A percentile compares a stretch with the other conserved stretches of the same genome.
Evolutionary conservation across 2,329 filamentous ascomycete genomes (phyloP).

Genomic region (Immersiporthe knoxdaviesiana): DNA sequence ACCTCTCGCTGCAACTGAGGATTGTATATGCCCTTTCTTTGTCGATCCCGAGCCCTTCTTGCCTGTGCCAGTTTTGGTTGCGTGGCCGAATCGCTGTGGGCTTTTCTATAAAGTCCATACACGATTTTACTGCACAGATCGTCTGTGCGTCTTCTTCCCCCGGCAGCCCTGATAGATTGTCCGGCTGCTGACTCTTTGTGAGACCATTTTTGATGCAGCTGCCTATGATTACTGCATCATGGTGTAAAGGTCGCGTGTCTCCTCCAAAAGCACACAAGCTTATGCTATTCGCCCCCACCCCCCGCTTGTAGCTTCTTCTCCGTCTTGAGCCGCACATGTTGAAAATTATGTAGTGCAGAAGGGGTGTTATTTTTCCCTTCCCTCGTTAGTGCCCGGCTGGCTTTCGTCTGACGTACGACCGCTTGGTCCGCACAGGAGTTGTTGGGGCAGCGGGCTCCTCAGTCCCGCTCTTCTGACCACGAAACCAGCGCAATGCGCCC

Average conservation of each 20-base stretch:
- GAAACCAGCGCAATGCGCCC: slow-evolving; percentile 41
- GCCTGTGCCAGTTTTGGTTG: not conserved
- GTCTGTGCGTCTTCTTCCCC: not conserved
- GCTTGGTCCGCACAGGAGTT: slow-evolving; percentile 24
- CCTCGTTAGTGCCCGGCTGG: slow-evolving; percentile 4
- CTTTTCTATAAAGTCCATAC: not conserved
- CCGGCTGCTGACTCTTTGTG: not conserved
- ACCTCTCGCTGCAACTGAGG: not conserved
- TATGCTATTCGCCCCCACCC: not conserved
- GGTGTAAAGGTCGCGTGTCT: not conserved
- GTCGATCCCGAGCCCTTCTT: not conserved
- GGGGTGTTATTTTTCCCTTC: no score
- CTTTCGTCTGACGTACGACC: slow-evolving; percentile 23
- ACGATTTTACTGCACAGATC: not conserved
- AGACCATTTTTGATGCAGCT: not conserved
- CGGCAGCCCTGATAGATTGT: not conserved
- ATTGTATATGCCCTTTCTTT: not conserved
- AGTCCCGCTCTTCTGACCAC: slow-evolving; percentile 7
- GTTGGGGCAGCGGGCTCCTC: slow-evolving; percentile 11
- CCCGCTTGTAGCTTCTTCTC: not conserved
- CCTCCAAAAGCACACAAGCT: not conserved
- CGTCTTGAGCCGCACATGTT: not conserved
- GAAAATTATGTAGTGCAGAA: not conserved
- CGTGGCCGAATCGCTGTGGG: not conserved
- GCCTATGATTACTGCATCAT: not conserved